Base-by-base conservation (phyloP, 1,284 basidiomycete species). In the Irpex rosettiformis region DNA sequence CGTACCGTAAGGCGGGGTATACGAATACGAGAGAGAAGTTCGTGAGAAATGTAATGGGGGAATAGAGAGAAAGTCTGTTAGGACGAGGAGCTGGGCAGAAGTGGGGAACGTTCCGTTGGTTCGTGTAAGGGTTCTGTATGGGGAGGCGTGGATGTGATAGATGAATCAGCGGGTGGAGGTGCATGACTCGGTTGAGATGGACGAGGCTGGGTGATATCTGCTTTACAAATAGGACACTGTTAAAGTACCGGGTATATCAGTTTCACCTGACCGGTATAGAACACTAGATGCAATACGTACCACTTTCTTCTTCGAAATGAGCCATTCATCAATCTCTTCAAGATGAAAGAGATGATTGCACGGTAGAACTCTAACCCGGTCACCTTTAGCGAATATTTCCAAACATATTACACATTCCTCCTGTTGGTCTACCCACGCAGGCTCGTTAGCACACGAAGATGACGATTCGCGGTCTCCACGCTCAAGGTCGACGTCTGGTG, bases 391-490 rank as follows among this genome's bases (percentile, higher is more conserved):
- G 66, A 96, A 96, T 64, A 89, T 85, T 62, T 83, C 89, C 63
- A 97, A 79, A 70, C 94, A 97, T 62, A 97, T 96, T 10, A 93
- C 90, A 68, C 94, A 97, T 70, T 96, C 93, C 48, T 77, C 67
- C 66, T 92, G 89, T 4, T 77, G 72, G 64, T 88, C 85, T 60
- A 88, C 90, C 90, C 89, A 92, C 4, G 86, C 81, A 56, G 83
- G 82, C 27, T 77, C 71, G 13, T 25, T 42, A 10, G 30, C 29
- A 22, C 64, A 65, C 4, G 66, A 66, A 1, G 67, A 63, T 3
- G 65, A 68, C 3, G 67, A 60, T 33, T 64, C 66, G 7, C 62
- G 29, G 18, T 62, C 61, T 21, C 58, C 49, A 22, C 62, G 48
- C 29, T 68, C 68, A 57, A 77, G 62, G 61, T 71, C 66, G 27